phyloP scores from a whole-genome alignment of 2,329 filamentous ascomycete genomes.

The Zymoseptoria ardabiliae region DNA sequence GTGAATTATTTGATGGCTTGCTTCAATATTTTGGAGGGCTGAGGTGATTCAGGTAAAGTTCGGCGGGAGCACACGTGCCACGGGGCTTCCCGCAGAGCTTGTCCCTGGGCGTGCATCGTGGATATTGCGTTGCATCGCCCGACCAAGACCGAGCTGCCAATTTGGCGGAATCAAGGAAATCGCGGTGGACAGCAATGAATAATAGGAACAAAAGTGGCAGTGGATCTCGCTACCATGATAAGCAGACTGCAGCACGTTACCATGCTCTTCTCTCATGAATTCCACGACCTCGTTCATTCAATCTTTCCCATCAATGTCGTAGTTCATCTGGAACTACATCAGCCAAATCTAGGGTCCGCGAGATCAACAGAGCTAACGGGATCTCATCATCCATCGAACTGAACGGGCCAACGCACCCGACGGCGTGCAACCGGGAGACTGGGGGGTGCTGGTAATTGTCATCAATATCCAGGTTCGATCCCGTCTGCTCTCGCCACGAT shows the following conservation, averaged over 20 bases:
- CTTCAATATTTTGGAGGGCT: not conserved
- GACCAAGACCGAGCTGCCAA: not conserved
- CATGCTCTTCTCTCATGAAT: too few species aligned
- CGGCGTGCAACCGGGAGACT: slow-evolving; percentile 3
- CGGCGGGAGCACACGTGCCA: not conserved
- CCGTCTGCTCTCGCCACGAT: not conserved
- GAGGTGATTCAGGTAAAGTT: not conserved
- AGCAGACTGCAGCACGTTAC: too few species aligned
- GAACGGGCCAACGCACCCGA: not conserved
- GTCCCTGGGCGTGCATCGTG: not conserved
- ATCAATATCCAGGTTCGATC: not conserved
- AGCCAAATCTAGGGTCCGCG: not conserved
- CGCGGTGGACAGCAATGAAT: not conserved
- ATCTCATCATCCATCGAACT: not conserved
- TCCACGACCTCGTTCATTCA: not conserved
- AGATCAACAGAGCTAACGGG: not conserved
- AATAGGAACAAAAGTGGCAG: not conserved
- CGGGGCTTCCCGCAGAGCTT: not conserved
- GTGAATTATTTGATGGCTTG: not conserved
- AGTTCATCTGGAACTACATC: not conserved
- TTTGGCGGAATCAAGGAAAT: not conserved
- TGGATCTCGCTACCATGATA: too few species aligned
- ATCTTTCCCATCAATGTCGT: not conserved
- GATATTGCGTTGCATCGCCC: too few species aligned
- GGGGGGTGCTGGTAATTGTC: not conserved